Evolutionary conservation across 2,329 filamentous ascomycete genomes (phyloP).

Genomic region (Pseudonectria buxi): DNA sequence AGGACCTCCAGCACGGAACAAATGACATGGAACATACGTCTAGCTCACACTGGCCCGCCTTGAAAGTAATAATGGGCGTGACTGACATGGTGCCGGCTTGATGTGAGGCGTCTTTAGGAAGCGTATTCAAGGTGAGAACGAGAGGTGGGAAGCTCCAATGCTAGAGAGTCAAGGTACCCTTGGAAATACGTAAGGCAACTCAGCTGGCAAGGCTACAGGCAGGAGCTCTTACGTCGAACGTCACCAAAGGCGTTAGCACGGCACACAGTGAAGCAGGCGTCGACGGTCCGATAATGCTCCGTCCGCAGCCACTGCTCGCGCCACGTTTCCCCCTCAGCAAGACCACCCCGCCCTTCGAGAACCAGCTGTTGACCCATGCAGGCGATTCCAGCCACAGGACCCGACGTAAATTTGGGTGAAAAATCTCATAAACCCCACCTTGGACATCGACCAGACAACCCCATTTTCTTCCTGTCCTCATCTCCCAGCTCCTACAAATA

Average conservation of each 20-base stretch:
- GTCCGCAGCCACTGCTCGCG: constrained; percentile 4
- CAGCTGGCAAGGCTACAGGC: constrained; percentile 23
- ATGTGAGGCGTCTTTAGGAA: constrained; percentile 5
- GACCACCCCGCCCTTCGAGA: neutral
- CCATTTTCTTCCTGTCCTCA: constrained; percentile 24
- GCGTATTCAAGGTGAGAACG: constrained; percentile 4
- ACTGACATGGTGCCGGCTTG: constrained; percentile 59
- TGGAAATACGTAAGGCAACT: neutral
- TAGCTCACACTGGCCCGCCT: constrained; percentile 82
- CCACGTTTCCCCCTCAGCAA: constrained; percentile 13
- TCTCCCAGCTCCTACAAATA: constrained; percentile 24
- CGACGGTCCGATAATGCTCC: constrained; percentile 13
- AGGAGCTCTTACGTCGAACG: constrained; percentile 34
- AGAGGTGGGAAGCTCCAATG: constrained; percentile 5
- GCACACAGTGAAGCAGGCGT: neutral
- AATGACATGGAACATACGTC: constrained; percentile 52
- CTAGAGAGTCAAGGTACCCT: neutral
- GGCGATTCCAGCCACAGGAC: no score
- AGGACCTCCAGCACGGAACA: constrained; percentile 1
- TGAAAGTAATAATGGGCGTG: constrained; percentile 86
- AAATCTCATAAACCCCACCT: constrained; percentile 38
- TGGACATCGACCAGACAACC: constrained; percentile 31
- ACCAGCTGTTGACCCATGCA: neutral
- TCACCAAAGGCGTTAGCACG: neutral
- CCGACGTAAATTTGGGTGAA: constrained; percentile 26